phyloP scores from a whole-genome alignment of 2,329 filamentous ascomycete genomes.

The Sporothrix euskadiensis region DNA sequence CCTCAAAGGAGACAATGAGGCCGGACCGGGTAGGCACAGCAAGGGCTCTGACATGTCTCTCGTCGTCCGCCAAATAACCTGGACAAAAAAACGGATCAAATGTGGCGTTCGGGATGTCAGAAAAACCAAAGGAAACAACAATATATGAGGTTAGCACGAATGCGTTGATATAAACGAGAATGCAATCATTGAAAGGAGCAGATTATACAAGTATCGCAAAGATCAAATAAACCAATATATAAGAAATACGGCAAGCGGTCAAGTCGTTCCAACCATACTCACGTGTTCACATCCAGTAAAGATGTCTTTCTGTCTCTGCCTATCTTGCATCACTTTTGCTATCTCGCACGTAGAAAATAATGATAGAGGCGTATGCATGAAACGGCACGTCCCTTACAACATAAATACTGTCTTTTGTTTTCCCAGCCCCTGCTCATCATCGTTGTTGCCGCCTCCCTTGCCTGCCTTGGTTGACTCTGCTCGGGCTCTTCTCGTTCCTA shows the following conservation, averaged over 20 bases:
- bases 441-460: not conserved
- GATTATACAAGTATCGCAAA: not conserved
- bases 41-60: not conserved
- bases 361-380: not conserved
- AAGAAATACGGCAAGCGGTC: not conserved
- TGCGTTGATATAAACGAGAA: not conserved
- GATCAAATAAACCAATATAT: not conserved
- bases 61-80: not conserved
- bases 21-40: not conserved
- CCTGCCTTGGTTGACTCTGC: not conserved
- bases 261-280: not conserved
- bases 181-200: not conserved
- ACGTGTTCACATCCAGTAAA: not conserved
- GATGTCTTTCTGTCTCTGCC: not conserved
- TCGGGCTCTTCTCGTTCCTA: conserved; percentile 12
- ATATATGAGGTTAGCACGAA: not conserved
- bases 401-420: not conserved
- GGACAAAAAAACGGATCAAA: not conserved
- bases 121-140: not conserved
- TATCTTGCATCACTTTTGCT: not conserved
- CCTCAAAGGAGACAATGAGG: not conserved
- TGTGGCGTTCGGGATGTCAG: not conserved
- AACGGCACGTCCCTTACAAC: not conserved
- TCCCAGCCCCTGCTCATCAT: not conserved
- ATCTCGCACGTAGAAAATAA: not conserved